Percentiles rank a stretch among this genome's conserved stretches.
These are phyloP conservation scores for Pseudozyma hubeiensis DNA, from an alignment of 1,284 basidiomycete genomes.

Conservation along the genomic window DNA sequence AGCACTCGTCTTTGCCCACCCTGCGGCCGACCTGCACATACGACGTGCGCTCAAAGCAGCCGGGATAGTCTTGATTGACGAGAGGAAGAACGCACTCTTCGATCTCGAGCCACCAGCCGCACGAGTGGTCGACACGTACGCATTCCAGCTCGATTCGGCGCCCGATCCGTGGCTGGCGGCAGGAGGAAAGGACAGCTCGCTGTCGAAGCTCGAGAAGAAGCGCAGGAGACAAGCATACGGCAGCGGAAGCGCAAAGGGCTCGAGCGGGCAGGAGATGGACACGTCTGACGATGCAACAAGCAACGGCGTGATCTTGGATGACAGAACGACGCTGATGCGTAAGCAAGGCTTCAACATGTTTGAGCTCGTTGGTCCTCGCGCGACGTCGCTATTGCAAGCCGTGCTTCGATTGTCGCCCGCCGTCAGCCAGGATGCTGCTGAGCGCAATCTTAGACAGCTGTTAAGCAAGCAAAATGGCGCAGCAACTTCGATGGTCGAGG, in stretches of 20 bases:
- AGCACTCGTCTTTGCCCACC: conserved; percentile 50
- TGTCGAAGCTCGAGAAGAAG: conserved; percentile 37
- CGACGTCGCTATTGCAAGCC: conserved; percentile 43
- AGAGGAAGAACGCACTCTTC: conserved; percentile 24
- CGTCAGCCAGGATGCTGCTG: background rate
- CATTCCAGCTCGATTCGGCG: conserved; percentile 39
- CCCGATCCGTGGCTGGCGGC: conserved; percentile 52
- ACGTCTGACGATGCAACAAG: background rate
- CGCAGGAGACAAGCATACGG: conserved; percentile 15
- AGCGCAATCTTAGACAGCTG: conserved; percentile 5
- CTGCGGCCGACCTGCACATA: conserved; percentile 46
- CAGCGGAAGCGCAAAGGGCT: conserved; percentile 2
- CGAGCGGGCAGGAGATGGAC: background rate
- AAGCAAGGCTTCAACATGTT: conserved; percentile 62
- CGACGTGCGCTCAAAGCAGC: conserved; percentile 40
- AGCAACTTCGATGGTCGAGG: conserved; percentile 13
- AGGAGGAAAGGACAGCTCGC: conserved; percentile 40
- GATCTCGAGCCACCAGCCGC: conserved; percentile 1
- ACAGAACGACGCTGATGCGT: conserved; percentile 13
- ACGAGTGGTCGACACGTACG: conserved; percentile 4
- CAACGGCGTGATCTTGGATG: conserved; percentile 6
- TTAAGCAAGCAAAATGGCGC: conserved; percentile 1
- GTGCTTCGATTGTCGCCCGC: conserved; percentile 41
- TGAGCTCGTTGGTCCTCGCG: conserved; percentile 55
- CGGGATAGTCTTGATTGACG: conserved; percentile 27